Base-by-base conservation (phyloP, 371 early-diverging fungal species). In the Actinomortierella ambigua region DNA sequence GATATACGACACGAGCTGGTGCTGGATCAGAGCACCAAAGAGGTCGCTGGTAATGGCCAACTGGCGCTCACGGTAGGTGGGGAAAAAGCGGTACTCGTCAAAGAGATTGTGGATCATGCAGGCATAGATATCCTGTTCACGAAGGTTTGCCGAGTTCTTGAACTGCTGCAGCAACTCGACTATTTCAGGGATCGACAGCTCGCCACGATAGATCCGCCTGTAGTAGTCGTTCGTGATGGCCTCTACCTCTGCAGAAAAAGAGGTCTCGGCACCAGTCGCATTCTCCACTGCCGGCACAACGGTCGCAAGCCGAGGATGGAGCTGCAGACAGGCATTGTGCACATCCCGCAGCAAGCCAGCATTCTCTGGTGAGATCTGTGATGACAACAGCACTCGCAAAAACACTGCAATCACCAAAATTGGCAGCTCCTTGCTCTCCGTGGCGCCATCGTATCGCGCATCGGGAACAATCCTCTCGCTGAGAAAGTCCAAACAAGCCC, bases 71-170 rank as follows among this genome's bases (percentile, higher is more conserved):
- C 98, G 98, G 73, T 97, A 98, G 66, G 93, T 90, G 8, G 91
- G 82, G 59, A 98, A 96, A 68, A 94, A 97, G 43, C 90, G 87
- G 76, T 93, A 96, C 75, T 98, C 98, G 61, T 98, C 98, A 69
- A 98, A 89, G 14, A 95, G 79, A 54, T 89, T 90, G 73, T 90
- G 89, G 34, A 94, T 87, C 88, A 94, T 93, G 75, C 91, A 93
- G 13, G 84, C 85, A 76, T 83, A 95, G 11, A 92, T 78, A 29
- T 93, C 89, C 69, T 86, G 88, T 48, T 94, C 93, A 20, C 90
- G 81, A 17, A 79, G 66, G 55, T 84, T 83, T 22, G 79, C 59
- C 9, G 94, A 91, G n/a, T 78, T 81, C 64, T 89, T 91, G 61
- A 91, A 91, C 20, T 79, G 76, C 58, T 83, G 82, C 20, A 95